Conservation (phyloP, 495 filamentous ascomycete genomes). For the Aspergillus incahuasiensis region DNA sequence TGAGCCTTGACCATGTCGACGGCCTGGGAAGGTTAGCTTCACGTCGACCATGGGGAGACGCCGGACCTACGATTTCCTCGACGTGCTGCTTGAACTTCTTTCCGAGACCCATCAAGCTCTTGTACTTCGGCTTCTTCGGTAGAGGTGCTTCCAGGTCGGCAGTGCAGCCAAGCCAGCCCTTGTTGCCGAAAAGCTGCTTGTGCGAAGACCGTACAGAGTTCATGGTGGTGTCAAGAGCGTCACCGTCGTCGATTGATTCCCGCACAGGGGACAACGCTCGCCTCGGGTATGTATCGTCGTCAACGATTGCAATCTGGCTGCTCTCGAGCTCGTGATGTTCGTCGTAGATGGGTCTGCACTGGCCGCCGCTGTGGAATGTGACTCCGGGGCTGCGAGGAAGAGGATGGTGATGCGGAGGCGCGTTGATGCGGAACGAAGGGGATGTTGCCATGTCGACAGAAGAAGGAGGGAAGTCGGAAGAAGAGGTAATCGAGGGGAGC, state of each 20-base stretch:
- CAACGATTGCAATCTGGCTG: slow-evolving; percentile 14
- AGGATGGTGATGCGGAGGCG: background rate
- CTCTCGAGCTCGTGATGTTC: background rate
- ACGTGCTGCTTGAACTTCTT: slow-evolving; percentile 47
- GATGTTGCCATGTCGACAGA: background rate
- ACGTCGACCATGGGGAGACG: background rate
- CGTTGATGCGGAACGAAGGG: slow-evolving; percentile 1
- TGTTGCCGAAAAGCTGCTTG: slow-evolving; percentile 52
- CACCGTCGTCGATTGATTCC: background rate
- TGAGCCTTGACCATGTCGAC: slow-evolving; percentile 19
- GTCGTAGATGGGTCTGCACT: slow-evolving; percentile 12
- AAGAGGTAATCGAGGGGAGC: slow-evolving; percentile 3
- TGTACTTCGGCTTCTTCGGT: slow-evolving; percentile 28
- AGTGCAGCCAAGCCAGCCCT: slow-evolving; percentile 46
- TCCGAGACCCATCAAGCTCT: slow-evolving; percentile 33
- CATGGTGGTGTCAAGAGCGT: slow-evolving; percentile 5
- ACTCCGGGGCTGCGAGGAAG: slow-evolving; percentile 1
- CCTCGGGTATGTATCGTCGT: slow-evolving; percentile 1
- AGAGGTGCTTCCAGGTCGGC: slow-evolving; percentile 26
- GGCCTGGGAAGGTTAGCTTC: slow-evolving; percentile 17
- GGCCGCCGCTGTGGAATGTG: slow-evolving; percentile 3
- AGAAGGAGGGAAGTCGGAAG: background rate
- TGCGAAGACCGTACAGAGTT: slow-evolving; percentile 8
- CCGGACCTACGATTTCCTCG: slow-evolving; percentile 38
- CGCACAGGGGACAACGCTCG: slow-evolving; percentile 1